A percentile compares a stretch with the other conserved stretches of the same genome.
Evolutionary conservation across 2,329 filamentous ascomycete genomes (phyloP).

Genomic region (Cyphellophora attinorum): DNA sequence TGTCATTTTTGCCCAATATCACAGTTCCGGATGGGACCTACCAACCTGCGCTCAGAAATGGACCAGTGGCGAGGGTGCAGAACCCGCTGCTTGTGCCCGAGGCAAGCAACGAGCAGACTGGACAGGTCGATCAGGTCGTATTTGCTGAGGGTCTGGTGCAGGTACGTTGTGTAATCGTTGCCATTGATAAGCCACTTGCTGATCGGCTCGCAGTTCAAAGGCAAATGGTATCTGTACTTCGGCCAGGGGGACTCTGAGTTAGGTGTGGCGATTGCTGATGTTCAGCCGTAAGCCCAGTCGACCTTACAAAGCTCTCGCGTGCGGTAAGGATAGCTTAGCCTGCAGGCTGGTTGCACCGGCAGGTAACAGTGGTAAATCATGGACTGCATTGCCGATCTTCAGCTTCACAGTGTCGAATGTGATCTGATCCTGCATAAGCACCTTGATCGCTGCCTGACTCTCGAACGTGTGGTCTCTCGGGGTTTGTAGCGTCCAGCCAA

Average conservation of each 20-base stretch:
- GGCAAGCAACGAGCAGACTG: constrained; percentile 19
- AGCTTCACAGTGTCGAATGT: constrained; percentile 55
- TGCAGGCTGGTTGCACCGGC: no score
- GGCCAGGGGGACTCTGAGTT: constrained; percentile 18
- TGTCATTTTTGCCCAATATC: constrained; percentile 4
- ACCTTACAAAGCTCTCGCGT: no score
- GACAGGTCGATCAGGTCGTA: constrained; percentile 23
- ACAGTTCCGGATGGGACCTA: constrained; percentile 1
- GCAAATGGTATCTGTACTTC: constrained; percentile 24
- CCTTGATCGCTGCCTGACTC: constrained; percentile 4
- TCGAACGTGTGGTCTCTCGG: constrained; percentile 20
- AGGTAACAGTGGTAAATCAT: constrained; percentile 18
- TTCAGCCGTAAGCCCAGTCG: constrained; percentile 2
- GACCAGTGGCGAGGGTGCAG: constrained; percentile 22
- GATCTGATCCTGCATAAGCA: constrained; percentile 25
- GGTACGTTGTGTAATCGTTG: no score
- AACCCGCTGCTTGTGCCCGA: constrained; percentile 21
- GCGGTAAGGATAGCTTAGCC: no score
- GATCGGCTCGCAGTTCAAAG: no score
- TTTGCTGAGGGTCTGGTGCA: constrained; percentile 24
- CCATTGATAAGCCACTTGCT: no score
- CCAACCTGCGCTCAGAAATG: constrained; percentile 11
- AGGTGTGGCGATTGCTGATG: constrained; percentile 6
- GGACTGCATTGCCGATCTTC: constrained; percentile 64
- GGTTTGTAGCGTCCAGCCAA: constrained; percentile 68